Conservation (phyloP, 208 protist genomes). For the Angomonas desouzai region DNA sequence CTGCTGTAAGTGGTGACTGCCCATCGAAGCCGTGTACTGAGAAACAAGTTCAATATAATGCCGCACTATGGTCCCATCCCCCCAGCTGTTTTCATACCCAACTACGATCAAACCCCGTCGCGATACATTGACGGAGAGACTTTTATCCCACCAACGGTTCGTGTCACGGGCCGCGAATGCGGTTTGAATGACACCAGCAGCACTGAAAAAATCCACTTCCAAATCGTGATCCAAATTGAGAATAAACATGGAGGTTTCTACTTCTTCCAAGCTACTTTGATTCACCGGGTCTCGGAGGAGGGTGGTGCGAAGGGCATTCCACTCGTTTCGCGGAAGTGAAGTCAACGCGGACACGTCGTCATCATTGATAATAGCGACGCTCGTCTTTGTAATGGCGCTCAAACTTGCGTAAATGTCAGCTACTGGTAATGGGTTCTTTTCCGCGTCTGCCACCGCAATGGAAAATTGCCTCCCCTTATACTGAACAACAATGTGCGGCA, state of each 20-base stretch:
- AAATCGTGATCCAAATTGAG: constrained; percentile 70
- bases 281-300: constrained; percentile 60
- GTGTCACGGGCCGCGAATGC: constrained; percentile 25
- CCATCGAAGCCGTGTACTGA: constrained; percentile 31
- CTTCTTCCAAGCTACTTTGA: constrained; percentile 43
- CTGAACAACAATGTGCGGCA: constrained; percentile 71
- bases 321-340: constrained; percentile 52
- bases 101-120: constrained; percentile 48
- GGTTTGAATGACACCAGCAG: constrained; percentile 22
- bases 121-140: constrained; percentile 67
- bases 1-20: constrained; percentile 19
- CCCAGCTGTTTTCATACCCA: constrained; percentile 78
- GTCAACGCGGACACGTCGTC: constrained; percentile 69
- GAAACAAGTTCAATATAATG: constrained; percentile 72
- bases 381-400: constrained; percentile 49
- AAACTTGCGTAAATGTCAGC: constrained; percentile 80
- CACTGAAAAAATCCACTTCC: constrained; percentile 33
- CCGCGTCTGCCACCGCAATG: constrained; percentile 65
- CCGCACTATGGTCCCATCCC: constrained; percentile 56
- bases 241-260: constrained; percentile 84
- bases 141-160: constrained; percentile 91
- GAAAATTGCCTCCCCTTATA: constrained; percentile 69
- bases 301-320: constrained; percentile 46
- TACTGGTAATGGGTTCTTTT: constrained; percentile 56
- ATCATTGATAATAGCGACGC: constrained; percentile 22